phyloP scores from a whole-genome alignment of 805 yeast species.

The Saccharomycopsis fermentans region DNA sequence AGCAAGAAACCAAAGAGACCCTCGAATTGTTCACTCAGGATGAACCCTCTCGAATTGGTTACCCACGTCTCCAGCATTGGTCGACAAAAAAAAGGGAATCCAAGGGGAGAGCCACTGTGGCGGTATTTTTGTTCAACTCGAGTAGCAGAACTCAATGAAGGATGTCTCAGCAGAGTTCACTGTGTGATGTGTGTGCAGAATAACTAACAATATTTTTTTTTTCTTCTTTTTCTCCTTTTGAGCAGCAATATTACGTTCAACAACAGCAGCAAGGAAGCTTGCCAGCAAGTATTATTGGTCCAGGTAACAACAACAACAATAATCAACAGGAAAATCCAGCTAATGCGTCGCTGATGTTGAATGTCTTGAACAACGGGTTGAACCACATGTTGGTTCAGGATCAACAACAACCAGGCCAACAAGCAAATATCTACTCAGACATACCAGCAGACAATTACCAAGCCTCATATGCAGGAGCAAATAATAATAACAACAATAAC shows the following conservation, averaged over 20 bases:
- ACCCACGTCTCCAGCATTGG: too few relatives aligned
- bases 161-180: too few relatives aligned
- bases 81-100: too few relatives aligned
- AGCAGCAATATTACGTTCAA: conserved; percentile 19
- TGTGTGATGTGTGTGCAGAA: too few relatives aligned
- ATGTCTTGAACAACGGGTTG: neutral
- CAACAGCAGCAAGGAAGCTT: conserved; percentile 19
- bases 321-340: conserved; percentile 1
- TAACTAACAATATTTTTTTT: neutral
- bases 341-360: neutral
- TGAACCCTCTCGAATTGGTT: too few relatives aligned
- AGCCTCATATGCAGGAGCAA: neutral
- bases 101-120: too few relatives aligned
- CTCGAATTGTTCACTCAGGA: too few relatives aligned
- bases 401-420: conserved; percentile 18
- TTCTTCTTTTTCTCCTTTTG: neutral
- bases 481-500: neutral
- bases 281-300: conserved; percentile 14
- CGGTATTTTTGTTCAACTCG: too few relatives aligned
- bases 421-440: conserved; percentile 17
- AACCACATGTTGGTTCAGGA: conserved; percentile 12
- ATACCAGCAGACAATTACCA: conserved; percentile 21
- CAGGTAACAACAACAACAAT: conserved; percentile 6
- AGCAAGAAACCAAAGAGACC: too few relatives aligned
- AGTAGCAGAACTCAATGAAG: too few relatives aligned